Conservation (phyloP, 108 stramenopile genomes). For the Cylindrotheca closterium region DNA sequence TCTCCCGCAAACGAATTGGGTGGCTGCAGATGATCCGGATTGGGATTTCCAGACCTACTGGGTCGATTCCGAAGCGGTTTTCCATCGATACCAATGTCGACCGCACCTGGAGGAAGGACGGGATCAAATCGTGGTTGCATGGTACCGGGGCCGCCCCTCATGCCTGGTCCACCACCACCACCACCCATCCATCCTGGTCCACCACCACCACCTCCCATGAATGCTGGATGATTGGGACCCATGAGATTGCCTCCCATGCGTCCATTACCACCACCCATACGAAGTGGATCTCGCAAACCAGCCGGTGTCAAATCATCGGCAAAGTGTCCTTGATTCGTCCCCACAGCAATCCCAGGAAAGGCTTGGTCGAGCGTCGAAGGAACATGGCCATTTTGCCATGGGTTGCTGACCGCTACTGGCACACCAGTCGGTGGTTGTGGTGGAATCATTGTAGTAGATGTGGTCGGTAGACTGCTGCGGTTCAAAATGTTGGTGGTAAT, state of each 20-base stretch:
- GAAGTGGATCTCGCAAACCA: constrained; percentile 42
- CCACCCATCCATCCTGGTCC: constrained; percentile 21
- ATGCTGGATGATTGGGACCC: constrained; percentile 84
- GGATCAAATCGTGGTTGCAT: constrained; percentile 86
- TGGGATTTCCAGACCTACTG: constrained; percentile 57
- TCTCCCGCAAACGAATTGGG: constrained; percentile 45
- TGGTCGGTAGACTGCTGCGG: no score
- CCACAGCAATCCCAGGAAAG: constrained; percentile 26
- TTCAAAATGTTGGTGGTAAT: not conserved
- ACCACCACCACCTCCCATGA: constrained; percentile 30
- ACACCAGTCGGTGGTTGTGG: not conserved
- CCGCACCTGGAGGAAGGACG: constrained; percentile 65
- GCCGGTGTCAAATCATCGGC: constrained; percentile 71
- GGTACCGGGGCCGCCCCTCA: constrained; percentile 42
- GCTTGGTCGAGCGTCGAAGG: constrained; percentile 34
- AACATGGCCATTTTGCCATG: not conserved
- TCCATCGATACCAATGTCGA: constrained; percentile 34
- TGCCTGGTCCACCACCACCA: constrained; percentile 14
- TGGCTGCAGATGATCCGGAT: constrained; percentile 77
- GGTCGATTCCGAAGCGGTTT: constrained; percentile 1
- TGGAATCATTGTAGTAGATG: no score
- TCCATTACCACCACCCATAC: constrained; percentile 6
- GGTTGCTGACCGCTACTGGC: constrained; percentile 5
- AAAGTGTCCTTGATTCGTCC: constrained; percentile 50
- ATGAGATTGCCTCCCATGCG: constrained; percentile 64